A percentile compares a stretch with the other conserved stretches of the same genome.
Evolutionary conservation across 2,329 filamentous ascomycete species (phyloP).

Genomic region (Exophiala oligosperma): DNA sequence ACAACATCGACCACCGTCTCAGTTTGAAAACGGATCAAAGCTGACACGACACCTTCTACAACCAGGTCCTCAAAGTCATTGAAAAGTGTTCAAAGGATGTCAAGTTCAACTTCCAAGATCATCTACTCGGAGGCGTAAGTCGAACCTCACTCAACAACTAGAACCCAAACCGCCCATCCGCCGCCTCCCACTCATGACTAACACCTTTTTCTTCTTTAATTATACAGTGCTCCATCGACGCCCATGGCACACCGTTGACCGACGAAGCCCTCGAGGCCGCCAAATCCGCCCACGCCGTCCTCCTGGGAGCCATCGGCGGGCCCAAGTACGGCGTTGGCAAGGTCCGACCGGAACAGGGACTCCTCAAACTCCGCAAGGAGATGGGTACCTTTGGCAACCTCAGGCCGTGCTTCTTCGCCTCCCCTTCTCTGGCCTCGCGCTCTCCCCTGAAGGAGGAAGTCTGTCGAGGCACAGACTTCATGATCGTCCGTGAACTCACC

Average conservation of each 20-base stretch:
- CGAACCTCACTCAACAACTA: conserved; percentile 1
- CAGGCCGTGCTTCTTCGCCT: conserved; percentile 92
- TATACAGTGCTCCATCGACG: conserved; percentile 80
- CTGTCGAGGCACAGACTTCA: conserved; percentile 85
- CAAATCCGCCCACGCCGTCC: conserved; percentile 82
- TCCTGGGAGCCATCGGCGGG: conserved; percentile 93
- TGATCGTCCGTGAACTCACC: conserved; percentile 88
- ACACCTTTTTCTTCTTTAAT: too few relatives aligned
- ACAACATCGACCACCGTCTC: too few relatives aligned
- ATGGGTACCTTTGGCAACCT: conserved; percentile 94
- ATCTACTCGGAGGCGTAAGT: conserved; percentile 88
- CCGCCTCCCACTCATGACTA: too few relatives aligned
- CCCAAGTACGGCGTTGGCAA: conserved; percentile 92
- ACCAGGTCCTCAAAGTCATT: conserved; percentile 73
- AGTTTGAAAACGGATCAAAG: background rate
- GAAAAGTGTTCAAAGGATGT: conserved; percentile 68
- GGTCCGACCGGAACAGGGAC: conserved; percentile 88
- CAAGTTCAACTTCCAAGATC: conserved; percentile 86
- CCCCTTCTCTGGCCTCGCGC: conserved; percentile 75
- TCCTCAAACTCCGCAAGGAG: conserved; percentile 88
- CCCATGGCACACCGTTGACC: conserved; percentile 74
- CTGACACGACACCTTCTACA: conserved; percentile 3
- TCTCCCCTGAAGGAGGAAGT: conserved; percentile 86
- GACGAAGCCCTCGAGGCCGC: conserved; percentile 79
- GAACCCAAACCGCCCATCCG: background rate